Percentiles rank a stretch among this genome's conserved stretches.
Conservation (phyloP, 169 alveolate species). For the Neospora caninum region DNA sequence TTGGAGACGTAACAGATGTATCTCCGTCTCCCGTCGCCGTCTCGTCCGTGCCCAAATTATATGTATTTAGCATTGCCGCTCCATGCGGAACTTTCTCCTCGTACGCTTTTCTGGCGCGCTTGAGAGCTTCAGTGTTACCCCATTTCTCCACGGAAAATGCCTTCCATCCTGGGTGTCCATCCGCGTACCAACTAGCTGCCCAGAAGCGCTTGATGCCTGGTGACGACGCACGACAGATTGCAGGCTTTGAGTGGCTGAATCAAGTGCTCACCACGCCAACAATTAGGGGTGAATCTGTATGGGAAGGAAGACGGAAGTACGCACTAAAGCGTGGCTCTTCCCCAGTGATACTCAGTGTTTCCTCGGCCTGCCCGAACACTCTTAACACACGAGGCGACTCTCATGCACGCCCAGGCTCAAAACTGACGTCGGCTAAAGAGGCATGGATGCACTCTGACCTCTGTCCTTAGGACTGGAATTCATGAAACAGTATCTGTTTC, state of each 20-base stretch:
- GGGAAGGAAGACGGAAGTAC: no score
- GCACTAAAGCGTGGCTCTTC: no score
- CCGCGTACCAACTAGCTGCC: slow-evolving; percentile 31
- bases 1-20: background rate
- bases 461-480: no score
- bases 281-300: no score
- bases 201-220: slow-evolving; percentile 29
- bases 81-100: slow-evolving; percentile 22
- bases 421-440: no score
- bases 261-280: background rate
- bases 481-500: no score
- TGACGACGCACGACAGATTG: background rate
- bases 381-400: no score
- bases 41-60: background rate
- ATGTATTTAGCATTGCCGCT: background rate
- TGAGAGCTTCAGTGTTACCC: slow-evolving; percentile 19
- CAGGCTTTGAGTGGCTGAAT: background rate
- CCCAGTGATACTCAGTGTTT: no score
- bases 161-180: slow-evolving; percentile 21
- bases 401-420: no score
- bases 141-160: slow-evolving; percentile 12
- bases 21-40: background rate
- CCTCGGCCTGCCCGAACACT: no score
- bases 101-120: background rate
- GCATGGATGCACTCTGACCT: no score